Evolutionary conservation across 306 rosid species (phyloP), one percentile per base, ranked within the genome.

Genomic region (Cicer arietinum): DNA sequence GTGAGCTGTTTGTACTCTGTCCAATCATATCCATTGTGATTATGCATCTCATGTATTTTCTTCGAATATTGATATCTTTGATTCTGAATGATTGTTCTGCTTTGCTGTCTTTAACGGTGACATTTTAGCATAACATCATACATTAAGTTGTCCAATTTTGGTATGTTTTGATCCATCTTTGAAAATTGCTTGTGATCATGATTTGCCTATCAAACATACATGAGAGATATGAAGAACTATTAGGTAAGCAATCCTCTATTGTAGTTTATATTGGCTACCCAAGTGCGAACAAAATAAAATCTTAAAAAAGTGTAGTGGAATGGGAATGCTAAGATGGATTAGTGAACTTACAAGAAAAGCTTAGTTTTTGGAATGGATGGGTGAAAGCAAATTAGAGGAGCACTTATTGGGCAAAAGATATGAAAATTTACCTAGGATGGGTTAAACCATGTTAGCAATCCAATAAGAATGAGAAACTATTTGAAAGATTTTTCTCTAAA

Each of bases 1-100:
- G 99, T 95, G 75, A 72, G 88, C 64, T 69, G 25, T 76, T 25
- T 17, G 66, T 76, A 45, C 70, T 58, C 13, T 65, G 17, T 60
- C 25, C 51, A 35, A 30, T 40, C 35, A 37, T 66, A 65, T 35
- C 50, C 22, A 16, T 46, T 78, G 77, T 37, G 41, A 16, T 56
- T 72, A 46, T 30, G 67, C 47, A 11, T 64, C 13, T 65, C 59
- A 17, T 16, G 7, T 22, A 12, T 68, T 76, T 76, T 22, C 22
- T 37, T 52, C 45, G 35, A 64, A 37, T 43, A 69, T 44, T 51
- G 51, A 44, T 59, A 41, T 37, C 42, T 51, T 71, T 72, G 40
- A 17, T 65, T 57, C 40, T 14, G 30, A 71, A 42, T 63, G 9
- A 11, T 4, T 78, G 53, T 62, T 69, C 73, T 61, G 12, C 67